Evolutionary conservation across 306 rosid genomes (phyloP), one percentile per base, ranked within the genome.

Genomic region (Vachellia pachyceras): DNA sequence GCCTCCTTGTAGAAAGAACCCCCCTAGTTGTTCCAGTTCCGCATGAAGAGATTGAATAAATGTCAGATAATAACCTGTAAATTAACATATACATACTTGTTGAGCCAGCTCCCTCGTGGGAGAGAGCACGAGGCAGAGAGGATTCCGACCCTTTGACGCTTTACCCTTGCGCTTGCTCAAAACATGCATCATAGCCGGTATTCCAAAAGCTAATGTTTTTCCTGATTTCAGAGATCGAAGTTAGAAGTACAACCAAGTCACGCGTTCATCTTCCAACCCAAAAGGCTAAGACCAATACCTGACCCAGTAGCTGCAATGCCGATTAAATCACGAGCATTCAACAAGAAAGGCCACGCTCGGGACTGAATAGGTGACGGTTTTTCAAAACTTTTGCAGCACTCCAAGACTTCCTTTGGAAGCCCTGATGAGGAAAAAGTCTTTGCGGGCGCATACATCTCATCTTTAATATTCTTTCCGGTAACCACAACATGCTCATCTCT

Each of bases 281-380:
- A 7, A 39, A 78, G 35, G 36, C 57, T 35, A 77, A 47, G 8
- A 20, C 54, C 7, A 50, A 60, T 66, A 95, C 98, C 99, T 81
- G 99, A 95, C 7, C 98, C 99, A 60, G 99, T 93, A n/a, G 94
- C 94, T 0, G 99, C 99, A 79, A 95, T 93, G 74, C 97, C 99
- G 7, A 95, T 95, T 47, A 95, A 88, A 89, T 95, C 98, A 18
- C 96, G 99, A 66, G 91, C 94, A 55, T 91, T 88, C 85, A 95
- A 82, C 66, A 95, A 88, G 83, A 93, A 95, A 22, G 98, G 99
- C 99, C 98, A 95, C 4, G 97, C 96, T 25, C 89, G 89, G 8
- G 99, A 90, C 79, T 95, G 99, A 85, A 93, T 95, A 69, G 92
- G 91, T 5, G 98, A 93, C 11, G 99, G 99, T 36, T 23, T 90